These are phyloP conservation scores for Aspergillus bertholletiae DNA, from an alignment of 495 filamentous ascomycete genomes.

Conservation along the genomic window DNA sequence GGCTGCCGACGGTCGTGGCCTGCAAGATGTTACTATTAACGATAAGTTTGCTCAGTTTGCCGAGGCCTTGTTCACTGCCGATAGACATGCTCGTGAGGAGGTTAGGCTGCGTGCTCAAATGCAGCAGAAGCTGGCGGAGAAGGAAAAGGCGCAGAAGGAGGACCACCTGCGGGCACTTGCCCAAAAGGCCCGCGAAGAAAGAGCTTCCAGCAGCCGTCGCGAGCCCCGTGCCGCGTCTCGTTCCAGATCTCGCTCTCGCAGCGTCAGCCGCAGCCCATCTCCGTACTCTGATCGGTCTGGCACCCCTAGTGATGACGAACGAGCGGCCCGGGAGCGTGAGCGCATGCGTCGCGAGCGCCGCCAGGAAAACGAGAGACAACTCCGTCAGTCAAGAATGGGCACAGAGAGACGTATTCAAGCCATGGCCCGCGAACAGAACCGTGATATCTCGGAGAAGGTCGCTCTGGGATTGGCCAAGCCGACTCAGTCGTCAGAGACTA, in stretches of 20 bases:
- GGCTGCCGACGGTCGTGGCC: constrained; percentile 88
- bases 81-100: constrained; percentile 92
- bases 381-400: constrained; percentile 94
- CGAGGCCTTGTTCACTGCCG: constrained; percentile 89
- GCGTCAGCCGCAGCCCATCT: constrained; percentile 50
- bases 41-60: constrained; percentile 98
- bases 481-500: constrained; percentile 80
- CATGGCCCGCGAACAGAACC: constrained; percentile 91
- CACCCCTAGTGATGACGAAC: constrained; percentile 59
- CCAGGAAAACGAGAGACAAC: constrained; percentile 79
- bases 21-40: constrained; percentile 96
- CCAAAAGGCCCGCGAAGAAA: constrained; percentile 84
- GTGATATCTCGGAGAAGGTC: constrained; percentile 97
- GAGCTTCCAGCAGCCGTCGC: constrained; percentile 40
- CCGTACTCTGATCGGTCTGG: constrained; percentile 58
- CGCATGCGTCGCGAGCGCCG: constrained; percentile 72
- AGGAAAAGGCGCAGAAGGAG: constrained; percentile 91
- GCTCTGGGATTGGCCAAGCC: constrained; percentile 94
- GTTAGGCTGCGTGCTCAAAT: constrained; percentile 88
- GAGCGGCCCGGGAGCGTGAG: constrained; percentile 68
- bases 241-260: constrained; percentile 32
- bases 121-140: constrained; percentile 96
- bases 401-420: constrained; percentile 84
- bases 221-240: constrained; percentile 35
- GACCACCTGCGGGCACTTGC: constrained; percentile 87